Evolutionary conservation across 2,329 filamentous ascomycete genomes (phyloP).

Genomic region (Neonectria punicea): DNA sequence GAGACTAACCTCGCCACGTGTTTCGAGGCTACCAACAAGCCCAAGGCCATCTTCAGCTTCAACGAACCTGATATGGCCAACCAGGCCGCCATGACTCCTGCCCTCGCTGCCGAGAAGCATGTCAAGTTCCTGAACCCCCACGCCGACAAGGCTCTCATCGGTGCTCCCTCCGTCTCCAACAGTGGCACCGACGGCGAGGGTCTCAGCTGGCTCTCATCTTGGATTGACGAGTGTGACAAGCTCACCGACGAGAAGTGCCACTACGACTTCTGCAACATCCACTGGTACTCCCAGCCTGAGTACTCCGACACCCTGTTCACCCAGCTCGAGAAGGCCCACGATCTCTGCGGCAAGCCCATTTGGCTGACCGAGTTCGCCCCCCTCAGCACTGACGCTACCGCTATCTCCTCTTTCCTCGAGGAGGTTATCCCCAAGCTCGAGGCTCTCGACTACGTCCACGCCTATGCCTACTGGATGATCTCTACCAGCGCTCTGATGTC

Average conservation of each 20-base stretch:
- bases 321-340: slow-evolving; percentile 61
- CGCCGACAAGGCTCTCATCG: slow-evolving; percentile 62
- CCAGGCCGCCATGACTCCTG: slow-evolving; percentile 70
- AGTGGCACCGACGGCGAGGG: slow-evolving; percentile 61
- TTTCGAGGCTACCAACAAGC: slow-evolving; percentile 57
- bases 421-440: slow-evolving; percentile 61
- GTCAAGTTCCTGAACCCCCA: slow-evolving; percentile 66
- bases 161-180: slow-evolving; percentile 72
- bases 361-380: slow-evolving; percentile 75
- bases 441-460: slow-evolving; percentile 60
- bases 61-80: slow-evolving; percentile 74
- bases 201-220: slow-evolving; percentile 65
- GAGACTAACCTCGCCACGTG: slow-evolving; percentile 53
- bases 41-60: slow-evolving; percentile 71
- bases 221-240: slow-evolving; percentile 61
- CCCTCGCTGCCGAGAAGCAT: slow-evolving; percentile 62
- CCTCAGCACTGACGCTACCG: slow-evolving; percentile 52
- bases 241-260: slow-evolving; percentile 53
- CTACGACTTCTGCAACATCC: slow-evolving; percentile 69
- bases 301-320: slow-evolving; percentile 62
- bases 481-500: slow-evolving; percentile 55
- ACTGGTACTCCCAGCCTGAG: slow-evolving; percentile 69
- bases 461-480: slow-evolving; percentile 69
- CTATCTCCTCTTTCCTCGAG: slow-evolving; percentile 60
- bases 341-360: slow-evolving; percentile 60